Base-by-base conservation (phyloP, 2,329 filamentous ascomycete genomes). In the Fusarium foetens region DNA sequence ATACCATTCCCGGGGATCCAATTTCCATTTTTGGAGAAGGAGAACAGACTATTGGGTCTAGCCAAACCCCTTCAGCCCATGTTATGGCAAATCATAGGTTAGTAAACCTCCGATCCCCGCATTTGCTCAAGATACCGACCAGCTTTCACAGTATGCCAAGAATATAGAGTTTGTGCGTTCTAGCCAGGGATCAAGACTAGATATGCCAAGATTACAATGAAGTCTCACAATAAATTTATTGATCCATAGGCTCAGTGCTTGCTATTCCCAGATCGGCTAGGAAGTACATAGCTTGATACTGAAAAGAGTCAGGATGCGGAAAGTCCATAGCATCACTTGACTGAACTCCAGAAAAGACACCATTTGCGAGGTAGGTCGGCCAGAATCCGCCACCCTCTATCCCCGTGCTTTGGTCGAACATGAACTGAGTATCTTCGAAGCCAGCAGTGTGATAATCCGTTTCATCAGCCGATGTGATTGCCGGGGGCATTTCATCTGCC, bases 251-350 rank as follows among this genome's bases (percentile, higher is more conserved):
- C 3, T 66, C 66, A 3, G 61, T 45, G 17, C 10, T 46, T 3
- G 54, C 60, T 27, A 70, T 70, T 0, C 68, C 68, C 1, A 71
- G 4, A 38, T 67, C 62, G 0, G 68, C 68, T 3, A 71, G 31
- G 25, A 71, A 70, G 23, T 71, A 62, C 45, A 71, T 48, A 0
- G 67, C 68, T 12, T 71, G 68, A 17, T 70, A 71, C 29, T 71
- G 67, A 2, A 51, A 38, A 0, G 68, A 66, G 12, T 71, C 57
- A 7, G 67, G 62, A 10, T 71, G 67, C 11, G 68, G 67, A 2
- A 71, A 71, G 14, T 71, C 67, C 12, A 70, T 35, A 1, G n/a
- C 23, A 2, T 52, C 46, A 4, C 42, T 39, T 0, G 33, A 36
- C 14, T 54, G 36, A 8, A 27, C 27, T 0, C 31, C 43, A 0